These are phyloP conservation scores for Pisolithus microcarpus DNA, from an alignment of 768 basidiomycete species.

Conservation along the genomic window DNA sequence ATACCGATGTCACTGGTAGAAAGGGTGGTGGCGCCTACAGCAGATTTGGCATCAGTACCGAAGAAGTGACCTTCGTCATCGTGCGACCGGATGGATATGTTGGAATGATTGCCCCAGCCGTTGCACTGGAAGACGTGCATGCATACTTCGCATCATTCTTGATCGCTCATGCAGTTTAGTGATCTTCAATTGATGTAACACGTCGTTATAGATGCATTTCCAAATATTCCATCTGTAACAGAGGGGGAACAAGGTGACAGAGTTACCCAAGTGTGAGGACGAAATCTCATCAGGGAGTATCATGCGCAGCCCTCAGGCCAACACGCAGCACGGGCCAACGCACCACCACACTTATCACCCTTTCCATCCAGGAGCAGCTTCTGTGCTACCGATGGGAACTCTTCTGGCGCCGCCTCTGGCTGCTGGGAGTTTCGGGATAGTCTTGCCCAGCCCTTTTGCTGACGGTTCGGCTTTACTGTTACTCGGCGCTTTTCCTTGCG, in stretches of 20 bases:
- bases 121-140: conserved; percentile 29
- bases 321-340: no score
- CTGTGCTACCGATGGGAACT: conserved; percentile 60
- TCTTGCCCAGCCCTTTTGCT: conserved; percentile 6
- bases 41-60: conserved; percentile 26
- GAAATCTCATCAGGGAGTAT: background rate
- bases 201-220: no score
- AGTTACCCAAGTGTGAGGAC: background rate
- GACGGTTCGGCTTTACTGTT: conserved; percentile 10
- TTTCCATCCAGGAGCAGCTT: conserved; percentile 54
- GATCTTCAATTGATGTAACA: no score
- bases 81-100: conserved; percentile 38
- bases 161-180: conserved; percentile 6
- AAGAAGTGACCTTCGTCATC: conserved; percentile 27
- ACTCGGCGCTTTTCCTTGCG: conserved; percentile 14
- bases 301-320: no score
- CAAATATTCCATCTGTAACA: no score
- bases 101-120: conserved; percentile 28
- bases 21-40: conserved; percentile 30
- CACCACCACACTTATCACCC: conserved; percentile 23
- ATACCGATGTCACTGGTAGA: conserved; percentile 24
- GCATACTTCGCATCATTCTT: conserved; percentile 46
- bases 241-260: no score
- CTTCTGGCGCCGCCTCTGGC: conserved; percentile 50
- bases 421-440: conserved; percentile 27